A percentile compares a stretch with the other conserved stretches of the same genome.
phyloP scores from a whole-genome alignment of 1,284 basidiomycete species.

The Leccinum pachyderme region DNA sequence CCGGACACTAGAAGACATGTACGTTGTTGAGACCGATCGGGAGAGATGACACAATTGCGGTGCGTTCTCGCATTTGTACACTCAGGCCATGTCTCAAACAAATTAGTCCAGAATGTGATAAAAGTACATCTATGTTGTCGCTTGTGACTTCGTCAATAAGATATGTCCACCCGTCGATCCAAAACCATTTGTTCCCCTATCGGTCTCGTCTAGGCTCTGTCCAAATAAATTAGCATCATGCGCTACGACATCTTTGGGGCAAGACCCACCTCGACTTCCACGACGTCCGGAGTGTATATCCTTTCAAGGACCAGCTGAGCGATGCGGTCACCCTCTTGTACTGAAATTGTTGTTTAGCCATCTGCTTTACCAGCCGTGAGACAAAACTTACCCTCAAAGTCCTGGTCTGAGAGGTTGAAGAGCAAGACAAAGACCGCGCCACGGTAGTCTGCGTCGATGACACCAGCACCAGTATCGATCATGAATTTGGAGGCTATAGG shows the following conservation, averaged over 20 bases:
- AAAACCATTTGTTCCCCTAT: slow-evolving; percentile 86
- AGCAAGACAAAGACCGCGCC: slow-evolving; percentile 91
- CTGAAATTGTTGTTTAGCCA: slow-evolving; percentile 40
- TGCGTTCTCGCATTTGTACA: slow-evolving; percentile 1
- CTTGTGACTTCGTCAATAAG: slow-evolving; percentile 34
- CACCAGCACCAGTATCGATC: slow-evolving; percentile 96
- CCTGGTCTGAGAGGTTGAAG: slow-evolving; percentile 88
- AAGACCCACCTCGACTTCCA: slow-evolving; percentile 77
- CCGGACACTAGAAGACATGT: slow-evolving; percentile 43
- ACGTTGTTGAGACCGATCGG: slow-evolving; percentile 46
- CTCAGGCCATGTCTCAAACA: neutral
- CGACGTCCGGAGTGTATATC: slow-evolving; percentile 82
- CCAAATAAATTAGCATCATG: slow-evolving; percentile 6
- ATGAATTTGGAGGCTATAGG: slow-evolving; percentile 87
- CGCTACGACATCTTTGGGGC: neutral
- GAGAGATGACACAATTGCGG: slow-evolving; percentile 29
- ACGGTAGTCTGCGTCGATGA: slow-evolving; percentile 95
- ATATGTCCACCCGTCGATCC: slow-evolving; percentile 90
- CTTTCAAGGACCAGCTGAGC: slow-evolving; percentile 94
- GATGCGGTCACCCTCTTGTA: slow-evolving; percentile 88
- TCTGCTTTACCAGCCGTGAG: neutral
- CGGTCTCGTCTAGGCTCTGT: slow-evolving; percentile 80
- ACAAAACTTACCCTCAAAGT: slow-evolving; percentile 72
- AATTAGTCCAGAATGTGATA: neutral
- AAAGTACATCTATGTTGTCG: neutral